A percentile compares a stretch with the other conserved stretches of the same genome.
These are phyloP conservation scores for Sesbania bispinosa DNA, from an alignment of 306 rosid genomes.

Conservation along the genomic window DNA sequence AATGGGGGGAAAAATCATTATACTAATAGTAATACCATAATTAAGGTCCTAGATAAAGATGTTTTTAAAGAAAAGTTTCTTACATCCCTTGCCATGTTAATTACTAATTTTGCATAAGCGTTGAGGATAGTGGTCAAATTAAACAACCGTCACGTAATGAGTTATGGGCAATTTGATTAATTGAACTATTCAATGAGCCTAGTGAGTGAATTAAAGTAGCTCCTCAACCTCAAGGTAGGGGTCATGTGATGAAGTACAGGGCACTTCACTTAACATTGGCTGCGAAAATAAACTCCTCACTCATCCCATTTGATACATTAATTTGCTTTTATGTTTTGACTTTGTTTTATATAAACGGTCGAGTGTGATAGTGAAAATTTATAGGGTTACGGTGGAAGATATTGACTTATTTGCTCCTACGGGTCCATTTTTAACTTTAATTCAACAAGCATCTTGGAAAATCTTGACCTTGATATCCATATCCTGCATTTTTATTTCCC, in stretches of 20 bases:
- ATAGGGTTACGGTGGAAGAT: slow-evolving; percentile 1
- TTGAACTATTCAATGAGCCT: neutral
- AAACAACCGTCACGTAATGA: neutral
- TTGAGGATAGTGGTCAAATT: neutral
- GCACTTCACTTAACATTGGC: neutral
- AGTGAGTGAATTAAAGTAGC: neutral
- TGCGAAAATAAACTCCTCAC: neutral
- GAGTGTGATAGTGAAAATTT: neutral
- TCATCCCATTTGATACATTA: neutral
- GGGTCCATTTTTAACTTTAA: slow-evolving; percentile 34
- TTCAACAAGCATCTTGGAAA: slow-evolving; percentile 25
- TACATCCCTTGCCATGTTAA: neutral
- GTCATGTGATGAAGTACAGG: neutral
- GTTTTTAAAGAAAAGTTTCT: neutral
- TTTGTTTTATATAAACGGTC: slow-evolving; percentile 6
- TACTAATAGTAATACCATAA: neutral
- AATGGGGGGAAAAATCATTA: neutral
- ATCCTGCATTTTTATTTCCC: neutral
- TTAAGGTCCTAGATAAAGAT: neutral
- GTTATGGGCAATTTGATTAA: slow-evolving; percentile 5
- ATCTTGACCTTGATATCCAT: neutral
- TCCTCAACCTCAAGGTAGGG: neutral
- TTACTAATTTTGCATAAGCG: neutral
- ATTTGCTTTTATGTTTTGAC: slow-evolving; percentile 8
- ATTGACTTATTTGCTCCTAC: slow-evolving; percentile 32